Percentiles rank a stretch among this genome's conserved stretches.
These are phyloP conservation scores for Mortierella sp. DNA, from an alignment of 371 early-diverging fungal species.

Conservation along the genomic window DNA sequence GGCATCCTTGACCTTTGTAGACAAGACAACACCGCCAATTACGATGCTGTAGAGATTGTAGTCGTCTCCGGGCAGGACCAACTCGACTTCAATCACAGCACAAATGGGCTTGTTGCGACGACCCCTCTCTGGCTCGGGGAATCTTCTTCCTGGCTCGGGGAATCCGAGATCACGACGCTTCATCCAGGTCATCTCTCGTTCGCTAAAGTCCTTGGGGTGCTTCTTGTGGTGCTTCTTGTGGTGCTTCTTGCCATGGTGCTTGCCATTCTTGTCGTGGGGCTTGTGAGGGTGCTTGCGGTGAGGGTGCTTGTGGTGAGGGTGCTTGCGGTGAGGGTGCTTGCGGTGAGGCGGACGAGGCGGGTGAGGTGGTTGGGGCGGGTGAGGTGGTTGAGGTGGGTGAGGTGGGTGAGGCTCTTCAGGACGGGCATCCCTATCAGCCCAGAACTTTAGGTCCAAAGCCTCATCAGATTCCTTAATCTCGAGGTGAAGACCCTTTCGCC, in stretches of 20 bases:
- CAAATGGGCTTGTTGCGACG: slow-evolving; percentile 19
- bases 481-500: slow-evolving; percentile 34
- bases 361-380: too few species aligned
- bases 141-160: not conserved
- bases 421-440: slow-evolving; percentile 30
- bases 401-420: slow-evolving; percentile 7
- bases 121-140: not conserved
- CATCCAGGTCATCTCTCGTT: not conserved
- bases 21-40: slow-evolving; percentile 19
- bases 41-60: slow-evolving; percentile 8
- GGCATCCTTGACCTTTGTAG: slow-evolving; percentile 2
- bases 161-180: not conserved
- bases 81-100: slow-evolving; percentile 20
- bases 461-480: slow-evolving; percentile 18
- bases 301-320: slow-evolving; percentile 1
- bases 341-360: not conserved
- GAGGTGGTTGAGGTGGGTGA: not conserved
- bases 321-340: slow-evolving; percentile 15
- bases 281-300: slow-evolving; percentile 17
- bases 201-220: slow-evolving; percentile 1
- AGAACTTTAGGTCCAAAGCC: slow-evolving; percentile 22
- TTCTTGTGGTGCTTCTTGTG: slow-evolving; percentile 12
- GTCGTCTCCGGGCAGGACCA: slow-evolving; percentile 16
- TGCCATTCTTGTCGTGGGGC: slow-evolving; percentile 18
- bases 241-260: slow-evolving; percentile 32